Evolutionary conservation across 495 filamentous ascomycete genomes (phyloP), one percentile per base, ranked within the genome.

Genomic region (Amniculicola lignicola): DNA sequence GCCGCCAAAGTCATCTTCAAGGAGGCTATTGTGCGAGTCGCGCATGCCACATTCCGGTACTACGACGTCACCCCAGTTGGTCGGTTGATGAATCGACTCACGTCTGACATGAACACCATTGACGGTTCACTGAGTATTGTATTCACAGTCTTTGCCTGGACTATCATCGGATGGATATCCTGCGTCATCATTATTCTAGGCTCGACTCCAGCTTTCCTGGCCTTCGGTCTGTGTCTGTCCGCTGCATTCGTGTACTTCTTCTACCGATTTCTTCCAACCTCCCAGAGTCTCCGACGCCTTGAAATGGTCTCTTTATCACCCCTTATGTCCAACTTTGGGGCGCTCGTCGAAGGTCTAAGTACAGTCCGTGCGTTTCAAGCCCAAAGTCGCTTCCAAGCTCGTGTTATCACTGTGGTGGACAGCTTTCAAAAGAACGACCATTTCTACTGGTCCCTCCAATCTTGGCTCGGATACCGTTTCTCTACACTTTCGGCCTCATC

Each of bases 391-490:
- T 95, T 93, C 60, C 88, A 93, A 61, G 75, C 78, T 48, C 77
- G 82, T 19, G 84, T 90, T 51, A 86, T 94, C 36, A 74, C 75
- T 3, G 86, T 86, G 16, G 86, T 86, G 0, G 89, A 94, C 68
- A 79, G 79, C 2, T 94, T 94, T 68, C 88, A 92, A 68, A 89
- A 88, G 59, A 90, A 91, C 85, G 89, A 94, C 64, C 89, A 94
- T 68, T 90, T 94, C 71, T 94, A 90, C 71, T 94, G 89, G 88
- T 85, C 80, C 41, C 74, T 92, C 5, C 88, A 92, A 62, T 78
- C 81, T 22, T 94, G 89, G 89, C 75, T 94, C 6, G 82, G 80
- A 64, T 89, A 83, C 61, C 85, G 89, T 25, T 92, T 89, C 58
- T 86, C 89, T 65, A 65, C 74, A 35, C 69, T 92, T 11, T 88